A percentile compares a stretch with the other conserved stretches of the same genome.
Conservation (phyloP, 495 filamentous ascomycete genomes). For the Lasiosphaeriaceae sp. region DNA sequence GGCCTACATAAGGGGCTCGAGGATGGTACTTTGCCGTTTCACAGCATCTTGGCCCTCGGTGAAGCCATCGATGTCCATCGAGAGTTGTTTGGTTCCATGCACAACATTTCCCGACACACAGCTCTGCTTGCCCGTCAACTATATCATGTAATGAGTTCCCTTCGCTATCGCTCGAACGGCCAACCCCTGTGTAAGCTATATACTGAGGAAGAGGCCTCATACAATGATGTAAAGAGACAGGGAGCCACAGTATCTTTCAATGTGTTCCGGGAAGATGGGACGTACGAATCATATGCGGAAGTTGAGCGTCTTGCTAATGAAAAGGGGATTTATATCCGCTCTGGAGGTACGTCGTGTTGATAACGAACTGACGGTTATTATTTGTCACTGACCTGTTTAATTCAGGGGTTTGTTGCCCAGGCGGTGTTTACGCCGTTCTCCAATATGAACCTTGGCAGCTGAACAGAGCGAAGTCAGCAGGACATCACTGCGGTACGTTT, state of each 20-base stretch:
- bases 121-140: conserved; percentile 50
- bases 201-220: conserved; percentile 34
- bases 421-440: conserved; percentile 40
- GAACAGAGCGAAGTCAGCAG: conserved; percentile 56
- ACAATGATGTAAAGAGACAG: conserved; percentile 56
- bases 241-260: conserved; percentile 73
- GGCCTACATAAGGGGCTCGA: conserved; percentile 63
- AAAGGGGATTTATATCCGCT: conserved; percentile 62
- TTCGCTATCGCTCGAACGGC: conserved; percentile 58
- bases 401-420: conserved; percentile 46
- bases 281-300: conserved; percentile 52
- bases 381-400: no score
- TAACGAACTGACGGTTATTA: conserved; percentile 1
- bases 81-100: conserved; percentile 59
- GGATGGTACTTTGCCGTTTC: conserved; percentile 77
- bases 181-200: conserved; percentile 57
- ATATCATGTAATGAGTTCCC: conserved; percentile 44
- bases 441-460: conserved; percentile 57
- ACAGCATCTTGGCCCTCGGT: conserved; percentile 68
- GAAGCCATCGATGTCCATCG: conserved; percentile 64
- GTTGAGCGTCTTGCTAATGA: conserved; percentile 62
- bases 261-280: conserved; percentile 50
- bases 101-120: conserved; percentile 60
- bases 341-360: conserved; percentile 56
- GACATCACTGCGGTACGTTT: conserved; percentile 54